These are phyloP conservation scores for Tetrahymena malaccensis DNA, from an alignment of 73 alveolate genomes.

Conservation along the genomic window DNA sequence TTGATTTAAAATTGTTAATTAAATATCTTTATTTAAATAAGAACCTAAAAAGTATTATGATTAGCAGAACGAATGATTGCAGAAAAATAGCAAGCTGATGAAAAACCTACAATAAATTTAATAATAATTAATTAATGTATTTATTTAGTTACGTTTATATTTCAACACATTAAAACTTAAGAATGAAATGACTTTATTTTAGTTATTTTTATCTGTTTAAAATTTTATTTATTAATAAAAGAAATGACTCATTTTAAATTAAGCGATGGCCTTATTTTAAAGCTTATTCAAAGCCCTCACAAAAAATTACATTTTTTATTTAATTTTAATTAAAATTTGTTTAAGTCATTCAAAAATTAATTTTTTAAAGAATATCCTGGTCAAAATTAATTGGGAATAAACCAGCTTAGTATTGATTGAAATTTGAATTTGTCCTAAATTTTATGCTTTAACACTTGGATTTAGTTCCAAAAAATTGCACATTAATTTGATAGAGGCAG, in stretches of 20 bases:
- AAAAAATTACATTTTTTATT: no score
- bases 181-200: no score
- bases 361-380: not conserved
- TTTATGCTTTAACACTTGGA: not conserved
- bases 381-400: not conserved
- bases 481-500: no score
- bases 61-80: not conserved
- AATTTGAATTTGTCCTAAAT: no score
- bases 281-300: not conserved
- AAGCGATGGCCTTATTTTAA: no score
- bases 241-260: no score
- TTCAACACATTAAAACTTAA: not conserved
- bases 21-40: not conserved
- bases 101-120: no score
- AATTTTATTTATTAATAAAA: no score
- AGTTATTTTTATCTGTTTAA: no score
- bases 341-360: not conserved
- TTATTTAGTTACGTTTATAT: not conserved
- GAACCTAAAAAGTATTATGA: not conserved
- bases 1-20: no score
- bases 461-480: not conserved
- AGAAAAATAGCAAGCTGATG: not conserved
- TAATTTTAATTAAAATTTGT: no score
- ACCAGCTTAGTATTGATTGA: not conserved
- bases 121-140: no score